Evolutionary conservation across 148 eudicot species (phyloP).

Genomic region (Gaultheria prostrata): DNA sequence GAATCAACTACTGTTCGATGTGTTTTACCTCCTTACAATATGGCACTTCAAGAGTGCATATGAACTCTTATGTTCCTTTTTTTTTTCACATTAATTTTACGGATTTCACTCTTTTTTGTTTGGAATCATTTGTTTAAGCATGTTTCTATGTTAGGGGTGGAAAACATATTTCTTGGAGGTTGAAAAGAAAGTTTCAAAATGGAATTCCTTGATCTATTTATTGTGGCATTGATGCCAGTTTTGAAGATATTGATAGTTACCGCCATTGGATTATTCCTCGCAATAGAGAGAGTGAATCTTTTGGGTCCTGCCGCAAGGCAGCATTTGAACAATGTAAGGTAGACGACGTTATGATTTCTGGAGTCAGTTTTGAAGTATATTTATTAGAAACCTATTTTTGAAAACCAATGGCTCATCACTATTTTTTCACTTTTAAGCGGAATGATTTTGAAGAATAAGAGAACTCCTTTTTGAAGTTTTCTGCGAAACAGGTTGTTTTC

Average conservation of each 20-base stretch:
- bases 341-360: no score
- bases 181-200: constrained; percentile 16
- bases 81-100: neutral
- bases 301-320: constrained; percentile 39
- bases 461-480: neutral
- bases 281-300: constrained; percentile 42
- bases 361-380: neutral
- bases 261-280: constrained; percentile 45
- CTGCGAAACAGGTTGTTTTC: neutral
- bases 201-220: constrained; percentile 43
- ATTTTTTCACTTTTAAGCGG: no score
- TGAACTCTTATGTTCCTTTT: no score
- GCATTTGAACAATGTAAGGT: constrained; percentile 53
- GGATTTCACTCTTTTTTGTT: no score
- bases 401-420: neutral
- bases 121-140: neutral
- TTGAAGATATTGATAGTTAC: constrained; percentile 48
- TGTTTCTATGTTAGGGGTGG: neutral
- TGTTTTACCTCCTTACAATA: no score
- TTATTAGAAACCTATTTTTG: neutral
- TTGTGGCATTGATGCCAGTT: constrained; percentile 60
- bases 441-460: no score
- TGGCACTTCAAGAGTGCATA: no score
- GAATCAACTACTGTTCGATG: no score
- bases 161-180: neutral